Percentiles rank a stretch among this genome's conserved stretches.
Evolutionary conservation across 73 alveolate species (phyloP).

Genomic region (Durusdinium trenchii): DNA sequence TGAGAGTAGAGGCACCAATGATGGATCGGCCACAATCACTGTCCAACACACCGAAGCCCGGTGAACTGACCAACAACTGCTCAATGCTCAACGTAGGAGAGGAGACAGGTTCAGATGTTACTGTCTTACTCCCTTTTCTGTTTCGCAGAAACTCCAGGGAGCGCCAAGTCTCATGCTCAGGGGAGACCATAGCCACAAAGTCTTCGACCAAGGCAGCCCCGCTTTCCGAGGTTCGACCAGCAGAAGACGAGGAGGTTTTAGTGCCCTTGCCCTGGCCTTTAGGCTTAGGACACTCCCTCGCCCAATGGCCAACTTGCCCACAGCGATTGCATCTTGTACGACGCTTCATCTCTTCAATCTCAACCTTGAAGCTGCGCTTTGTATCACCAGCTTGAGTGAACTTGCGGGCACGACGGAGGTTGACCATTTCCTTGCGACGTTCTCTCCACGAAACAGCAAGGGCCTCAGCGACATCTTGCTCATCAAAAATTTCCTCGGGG

Average conservation of each 20-base stretch:
- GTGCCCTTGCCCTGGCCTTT: not conserved
- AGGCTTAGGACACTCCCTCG: not conserved
- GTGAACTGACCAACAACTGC: not conserved
- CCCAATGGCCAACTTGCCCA: not conserved
- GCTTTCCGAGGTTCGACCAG: not conserved
- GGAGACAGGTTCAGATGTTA: not conserved
- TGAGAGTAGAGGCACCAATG: not conserved
- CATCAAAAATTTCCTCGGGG: not conserved
- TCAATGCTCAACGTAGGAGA: not conserved
- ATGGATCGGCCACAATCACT: slow-evolving; percentile 31
- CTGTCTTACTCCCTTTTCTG: not conserved
- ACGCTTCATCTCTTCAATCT: not conserved
- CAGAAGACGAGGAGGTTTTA: too few species aligned
- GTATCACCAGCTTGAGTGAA: not conserved
- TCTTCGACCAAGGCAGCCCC: not conserved
- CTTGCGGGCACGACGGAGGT: not conserved
- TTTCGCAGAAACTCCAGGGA: too few species aligned
- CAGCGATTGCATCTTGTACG: not conserved
- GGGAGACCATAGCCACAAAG: not conserved
- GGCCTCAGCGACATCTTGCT: not conserved
- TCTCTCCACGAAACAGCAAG: slow-evolving; percentile 6
- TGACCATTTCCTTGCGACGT: not conserved
- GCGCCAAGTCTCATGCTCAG: too few species aligned
- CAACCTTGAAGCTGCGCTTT: not conserved
- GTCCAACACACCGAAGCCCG: slow-evolving; percentile 37